These are phyloP conservation scores for Knoxia roxburghii DNA, from an alignment of 257 asterid genomes.

Conservation along the genomic window DNA sequence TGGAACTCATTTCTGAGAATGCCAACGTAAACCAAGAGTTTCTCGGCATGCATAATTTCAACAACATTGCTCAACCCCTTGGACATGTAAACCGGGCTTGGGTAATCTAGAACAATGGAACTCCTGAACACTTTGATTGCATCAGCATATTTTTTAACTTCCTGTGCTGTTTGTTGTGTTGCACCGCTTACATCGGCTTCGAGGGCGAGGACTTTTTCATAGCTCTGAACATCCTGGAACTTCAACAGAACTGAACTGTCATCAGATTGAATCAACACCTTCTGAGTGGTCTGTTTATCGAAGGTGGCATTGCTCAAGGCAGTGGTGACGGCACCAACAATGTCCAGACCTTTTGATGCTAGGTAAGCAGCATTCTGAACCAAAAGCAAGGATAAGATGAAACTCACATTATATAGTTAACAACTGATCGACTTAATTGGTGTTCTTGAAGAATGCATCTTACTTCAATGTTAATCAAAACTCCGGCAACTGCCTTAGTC, in stretches of 20 bases:
- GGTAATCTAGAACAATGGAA: constrained; percentile 35
- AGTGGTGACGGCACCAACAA: constrained; percentile 39
- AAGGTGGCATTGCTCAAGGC: constrained; percentile 59
- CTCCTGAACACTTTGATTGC: constrained; percentile 57
- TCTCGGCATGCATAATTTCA: constrained; percentile 62
- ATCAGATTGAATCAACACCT: constrained; percentile 62
- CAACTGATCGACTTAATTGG: too few species aligned
- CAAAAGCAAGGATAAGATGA: not conserved
- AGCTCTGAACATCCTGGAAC: constrained; percentile 43
- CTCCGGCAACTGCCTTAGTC: constrained; percentile 45
- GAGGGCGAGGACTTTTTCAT: constrained; percentile 51
- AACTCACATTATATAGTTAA: not conserved
- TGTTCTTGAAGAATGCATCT: constrained; percentile 5
- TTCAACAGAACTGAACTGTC: constrained; percentile 56
- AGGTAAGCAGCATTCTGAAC: constrained; percentile 68
- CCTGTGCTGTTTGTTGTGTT: constrained; percentile 37
- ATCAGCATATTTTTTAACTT: constrained; percentile 74
- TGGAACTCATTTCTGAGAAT: constrained; percentile 60
- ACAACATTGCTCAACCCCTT: constrained; percentile 47
- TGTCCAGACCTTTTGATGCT: constrained; percentile 62
- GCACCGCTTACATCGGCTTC: constrained; percentile 35
- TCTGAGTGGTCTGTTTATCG: constrained; percentile 51
- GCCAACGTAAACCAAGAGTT: constrained; percentile 67
- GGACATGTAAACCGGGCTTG: constrained; percentile 34
- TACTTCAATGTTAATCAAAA: constrained; percentile 48